phyloP scores from a whole-genome alignment of 1,284 basidiomycete species.

The Irpex sp. region DNA sequence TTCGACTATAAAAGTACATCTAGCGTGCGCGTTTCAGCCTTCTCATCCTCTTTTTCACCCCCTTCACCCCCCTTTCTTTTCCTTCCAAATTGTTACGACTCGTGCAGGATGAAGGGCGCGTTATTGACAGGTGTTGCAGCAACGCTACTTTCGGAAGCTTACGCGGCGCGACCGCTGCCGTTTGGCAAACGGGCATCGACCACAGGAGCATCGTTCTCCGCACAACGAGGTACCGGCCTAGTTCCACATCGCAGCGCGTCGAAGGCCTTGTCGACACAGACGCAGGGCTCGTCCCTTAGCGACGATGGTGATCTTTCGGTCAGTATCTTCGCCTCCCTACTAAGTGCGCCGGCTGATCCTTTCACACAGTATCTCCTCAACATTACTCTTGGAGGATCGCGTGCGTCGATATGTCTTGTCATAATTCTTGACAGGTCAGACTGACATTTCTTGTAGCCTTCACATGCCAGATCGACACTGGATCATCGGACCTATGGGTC shows the following conservation, averaged over 20 bases:
- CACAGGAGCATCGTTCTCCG: background rate
- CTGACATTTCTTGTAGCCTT: constrained; percentile 4
- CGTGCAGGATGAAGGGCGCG: background rate
- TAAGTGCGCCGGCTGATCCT: background rate
- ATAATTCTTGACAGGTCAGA: background rate
- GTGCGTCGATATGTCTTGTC: background rate
- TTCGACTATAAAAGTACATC: background rate
- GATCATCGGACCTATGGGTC: constrained; percentile 17
- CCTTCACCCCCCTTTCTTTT: background rate
- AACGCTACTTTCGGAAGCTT: background rate
- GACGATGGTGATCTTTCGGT: background rate
- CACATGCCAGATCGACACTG: constrained; percentile 17
- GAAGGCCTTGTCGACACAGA: background rate
- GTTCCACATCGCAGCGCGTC: background rate
- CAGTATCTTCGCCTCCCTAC: background rate
- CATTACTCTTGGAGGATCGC: background rate
- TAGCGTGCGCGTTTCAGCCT: background rate
- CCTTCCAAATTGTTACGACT: background rate
- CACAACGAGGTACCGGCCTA: background rate
- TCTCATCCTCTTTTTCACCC: background rate
- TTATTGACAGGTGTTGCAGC: background rate
- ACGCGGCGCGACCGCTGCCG: background rate
- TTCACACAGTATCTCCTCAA: background rate
- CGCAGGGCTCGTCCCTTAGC: background rate
- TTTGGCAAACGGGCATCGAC: background rate